These are phyloP conservation scores for Candida pseudofarinosa DNA, from an alignment of 805 yeast species.

Conservation along the genomic window DNA sequence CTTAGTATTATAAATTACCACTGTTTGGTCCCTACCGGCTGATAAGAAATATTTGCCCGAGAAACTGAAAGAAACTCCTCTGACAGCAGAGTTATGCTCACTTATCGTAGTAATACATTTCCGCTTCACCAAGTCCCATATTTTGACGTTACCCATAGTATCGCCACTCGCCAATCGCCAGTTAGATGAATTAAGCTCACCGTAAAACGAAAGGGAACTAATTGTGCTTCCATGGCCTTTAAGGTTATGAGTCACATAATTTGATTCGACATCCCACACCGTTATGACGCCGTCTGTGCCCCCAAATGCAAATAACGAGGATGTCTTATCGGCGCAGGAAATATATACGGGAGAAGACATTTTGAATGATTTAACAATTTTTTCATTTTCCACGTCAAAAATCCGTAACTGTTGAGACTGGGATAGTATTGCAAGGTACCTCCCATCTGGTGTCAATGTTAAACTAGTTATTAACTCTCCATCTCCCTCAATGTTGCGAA, in stretches of 20 bases:
- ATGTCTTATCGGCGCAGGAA: slow-evolving; percentile 70
- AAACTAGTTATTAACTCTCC: slow-evolving; percentile 76
- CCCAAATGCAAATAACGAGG: slow-evolving; percentile 87
- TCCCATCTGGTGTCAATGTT: slow-evolving; percentile 72
- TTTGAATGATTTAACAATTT: slow-evolving; percentile 48
- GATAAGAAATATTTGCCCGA: slow-evolving; percentile 57
- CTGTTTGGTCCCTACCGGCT: slow-evolving; percentile 88
- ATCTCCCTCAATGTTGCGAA: slow-evolving; percentile 75
- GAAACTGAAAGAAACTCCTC: slow-evolving; percentile 67
- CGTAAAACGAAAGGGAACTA: slow-evolving; percentile 69
- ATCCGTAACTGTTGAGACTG: slow-evolving; percentile 80
- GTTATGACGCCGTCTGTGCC: slow-evolving; percentile 90
- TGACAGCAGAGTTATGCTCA: slow-evolving; percentile 81
- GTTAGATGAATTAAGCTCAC: slow-evolving; percentile 56
- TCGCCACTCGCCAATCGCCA: slow-evolving; percentile 82
- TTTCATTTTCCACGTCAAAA: slow-evolving; percentile 42
- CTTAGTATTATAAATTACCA: slow-evolving; percentile 53
- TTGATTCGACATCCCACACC: slow-evolving; percentile 89
- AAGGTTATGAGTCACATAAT: slow-evolving; percentile 81
- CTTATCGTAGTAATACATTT: slow-evolving; percentile 57
- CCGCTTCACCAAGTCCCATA: slow-evolving; percentile 70
- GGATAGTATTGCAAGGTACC: slow-evolving; percentile 64
- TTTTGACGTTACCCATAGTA: slow-evolving; percentile 51
- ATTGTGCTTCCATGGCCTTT: slow-evolving; percentile 92
- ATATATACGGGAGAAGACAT: slow-evolving; percentile 80